Evolutionary conservation across 306 rosid species (phyloP), one percentile per base, ranked within the genome.

Genomic region (Prunus armeniaca): DNA sequence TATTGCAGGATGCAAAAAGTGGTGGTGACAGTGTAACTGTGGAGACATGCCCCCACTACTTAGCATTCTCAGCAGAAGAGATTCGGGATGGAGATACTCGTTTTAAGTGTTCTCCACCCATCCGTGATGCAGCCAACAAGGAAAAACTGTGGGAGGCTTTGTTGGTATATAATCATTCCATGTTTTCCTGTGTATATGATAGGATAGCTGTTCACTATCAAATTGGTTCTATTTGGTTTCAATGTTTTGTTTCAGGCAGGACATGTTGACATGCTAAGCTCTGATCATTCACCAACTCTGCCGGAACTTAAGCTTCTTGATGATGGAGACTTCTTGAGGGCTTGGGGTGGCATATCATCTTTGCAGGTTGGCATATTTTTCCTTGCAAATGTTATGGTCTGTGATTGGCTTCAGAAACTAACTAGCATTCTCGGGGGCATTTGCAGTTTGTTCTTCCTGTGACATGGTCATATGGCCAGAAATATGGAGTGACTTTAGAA

Each of bases 281-380:
- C 98, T 71, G 98, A 95, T 82, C 98, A 95, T 82, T 95, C 97
- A 47, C 97, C 98, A 9, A 87, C 97, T 6, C 65, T 78, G n/a
- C 97, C 97, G 41, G 79, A 92, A 73, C 98, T 90, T 77, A 95
- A 95, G 92, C 96, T 85, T 68, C 90, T 87, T 60, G 80, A 90
- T 43, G 90, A 87, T 69, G 98, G 97, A 34, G 84, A 95, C 83
- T 90, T 95, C 81, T 81, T 95, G 79, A 95, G 15, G 85, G 98
- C 97, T 24, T 95, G 98, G 98, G 98, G 98, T 65, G 98, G 98
- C 76, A 82, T 95, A 78, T 95, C 97, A 1, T 83, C 96, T 76
- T 79, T 95, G 85, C 95, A 94, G 98, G 98, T 92, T 78, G 24
- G 83, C 51, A 72, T 46, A 20, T 18, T 32, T 64, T 34, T 65